A percentile compares a stretch with the other conserved stretches of the same genome.
phyloP scores from a whole-genome alignment of 768 basidiomycete genomes.

The Tricholoma saponaceum region DNA sequence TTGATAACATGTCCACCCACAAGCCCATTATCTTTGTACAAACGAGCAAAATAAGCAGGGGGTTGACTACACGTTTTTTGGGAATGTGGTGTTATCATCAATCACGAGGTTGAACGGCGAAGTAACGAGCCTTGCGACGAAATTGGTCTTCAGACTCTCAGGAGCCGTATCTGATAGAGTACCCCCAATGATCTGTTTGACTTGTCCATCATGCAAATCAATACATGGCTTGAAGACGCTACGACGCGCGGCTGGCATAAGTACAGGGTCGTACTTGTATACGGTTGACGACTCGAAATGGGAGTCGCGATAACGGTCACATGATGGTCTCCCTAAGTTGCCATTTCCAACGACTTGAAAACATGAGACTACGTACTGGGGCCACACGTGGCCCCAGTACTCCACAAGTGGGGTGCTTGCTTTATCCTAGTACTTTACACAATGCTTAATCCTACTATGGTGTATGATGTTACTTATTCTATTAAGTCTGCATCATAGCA shows the following conservation, averaged over 20 bases:
- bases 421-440: no score
- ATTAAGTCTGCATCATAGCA: no score
- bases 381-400: no score
- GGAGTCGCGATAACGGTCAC: neutral
- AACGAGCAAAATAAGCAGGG: slow-evolving; percentile 70
- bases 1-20: slow-evolving; percentile 95
- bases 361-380: no score
- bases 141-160: slow-evolving; percentile 75
- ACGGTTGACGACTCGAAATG: neutral
- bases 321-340: no score
- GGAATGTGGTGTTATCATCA: neutral
- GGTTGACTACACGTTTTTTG: slow-evolving; percentile 51
- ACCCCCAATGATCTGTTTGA: slow-evolving; percentile 98
- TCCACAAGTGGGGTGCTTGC: no score
- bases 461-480: no score
- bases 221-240: slow-evolving; percentile 89
- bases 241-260: slow-evolving; percentile 34
- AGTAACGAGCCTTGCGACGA: slow-evolving; percentile 70
- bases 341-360: no score
- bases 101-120: slow-evolving; percentile 4
- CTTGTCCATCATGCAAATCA: slow-evolving; percentile 91
- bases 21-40: slow-evolving; percentile 69
- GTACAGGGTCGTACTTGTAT: neutral
- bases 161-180: slow-evolving; percentile 73
- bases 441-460: no score